phyloP scores from a whole-genome alignment of 495 filamentous ascomycete species.

The Trichoderma orchidacearum region DNA sequence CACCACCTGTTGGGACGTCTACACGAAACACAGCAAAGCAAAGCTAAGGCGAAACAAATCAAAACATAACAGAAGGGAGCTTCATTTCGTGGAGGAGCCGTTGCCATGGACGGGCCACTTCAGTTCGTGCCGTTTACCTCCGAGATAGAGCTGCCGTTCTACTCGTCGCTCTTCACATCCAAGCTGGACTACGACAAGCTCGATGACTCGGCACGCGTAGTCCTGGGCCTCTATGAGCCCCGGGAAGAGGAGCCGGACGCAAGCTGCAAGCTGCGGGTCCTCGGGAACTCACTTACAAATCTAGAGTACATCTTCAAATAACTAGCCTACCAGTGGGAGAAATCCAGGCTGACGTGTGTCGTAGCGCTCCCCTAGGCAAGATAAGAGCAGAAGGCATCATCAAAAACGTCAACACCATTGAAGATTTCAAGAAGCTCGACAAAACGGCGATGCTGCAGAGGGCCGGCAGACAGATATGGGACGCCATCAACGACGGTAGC shows the following conservation, averaged over 20 bases:
- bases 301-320: conserved; percentile 59
- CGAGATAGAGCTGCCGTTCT: conserved; percentile 91
- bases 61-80: too few relatives aligned
- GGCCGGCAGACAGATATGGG: conserved; percentile 79
- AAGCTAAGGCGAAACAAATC: too few relatives aligned
- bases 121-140: conserved; percentile 77
- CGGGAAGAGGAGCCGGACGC: conserved; percentile 54
- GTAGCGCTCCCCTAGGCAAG: conserved; percentile 55
- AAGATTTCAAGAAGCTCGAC: conserved; percentile 73
- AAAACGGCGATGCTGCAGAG: conserved; percentile 58
- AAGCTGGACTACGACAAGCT: conserved; percentile 97
- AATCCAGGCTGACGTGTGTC: neutral
- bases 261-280: conserved; percentile 75
- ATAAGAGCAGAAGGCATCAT: conserved; percentile 86
- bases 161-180: conserved; percentile 69
- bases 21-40: too few relatives aligned
- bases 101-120: conserved; percentile 15
- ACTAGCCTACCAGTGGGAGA: too few relatives aligned
- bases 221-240: conserved; percentile 84
- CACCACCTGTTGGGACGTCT: too few relatives aligned
- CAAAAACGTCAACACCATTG: conserved; percentile 90
- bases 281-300: conserved; percentile 69
- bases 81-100: neutral
- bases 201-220: conserved; percentile 72
- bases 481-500: conserved; percentile 88